These are phyloP conservation scores for Eucalyptus regnans DNA, from an alignment of 345 rosid species.

Conservation along the genomic window DNA sequence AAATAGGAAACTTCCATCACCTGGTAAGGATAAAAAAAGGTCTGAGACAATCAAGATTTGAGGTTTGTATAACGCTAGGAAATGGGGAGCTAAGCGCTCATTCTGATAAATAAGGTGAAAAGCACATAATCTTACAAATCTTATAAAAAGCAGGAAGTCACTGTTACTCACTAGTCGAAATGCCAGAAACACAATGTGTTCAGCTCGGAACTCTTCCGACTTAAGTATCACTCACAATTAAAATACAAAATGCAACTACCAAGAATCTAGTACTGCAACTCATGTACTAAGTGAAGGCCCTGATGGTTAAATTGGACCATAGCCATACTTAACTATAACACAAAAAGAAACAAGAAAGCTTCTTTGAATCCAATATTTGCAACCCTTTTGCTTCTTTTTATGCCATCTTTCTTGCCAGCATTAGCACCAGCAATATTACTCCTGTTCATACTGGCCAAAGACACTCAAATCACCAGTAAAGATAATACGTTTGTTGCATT, in stretches of 20 bases:
- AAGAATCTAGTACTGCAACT: background rate
- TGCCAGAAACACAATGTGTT: background rate
- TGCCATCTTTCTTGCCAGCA: background rate
- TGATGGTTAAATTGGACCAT: background rate
- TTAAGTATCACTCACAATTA: background rate
- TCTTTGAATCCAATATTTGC: background rate
- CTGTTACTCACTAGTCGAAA: background rate
- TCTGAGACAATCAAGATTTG: background rate
- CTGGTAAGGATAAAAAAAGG: background rate
- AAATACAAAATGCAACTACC: background rate
- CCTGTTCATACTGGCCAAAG: background rate
- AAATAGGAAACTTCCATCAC: background rate
- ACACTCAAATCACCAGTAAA: background rate
- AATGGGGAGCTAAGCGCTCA: background rate
- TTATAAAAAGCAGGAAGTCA: background rate
- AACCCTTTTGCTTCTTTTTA: background rate
- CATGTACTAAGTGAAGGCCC: background rate
- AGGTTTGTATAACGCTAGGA: background rate
- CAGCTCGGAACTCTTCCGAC: background rate
- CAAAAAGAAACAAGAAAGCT: background rate
- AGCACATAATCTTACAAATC: background rate
- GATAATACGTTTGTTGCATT: background rate
- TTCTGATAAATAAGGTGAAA: background rate
- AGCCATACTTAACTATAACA: background rate
- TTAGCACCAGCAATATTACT: background rate